These are phyloP conservation scores for Monosporascus sp. DNA, from an alignment of 2,329 filamentous ascomycete genomes.

Conservation along the genomic window DNA sequence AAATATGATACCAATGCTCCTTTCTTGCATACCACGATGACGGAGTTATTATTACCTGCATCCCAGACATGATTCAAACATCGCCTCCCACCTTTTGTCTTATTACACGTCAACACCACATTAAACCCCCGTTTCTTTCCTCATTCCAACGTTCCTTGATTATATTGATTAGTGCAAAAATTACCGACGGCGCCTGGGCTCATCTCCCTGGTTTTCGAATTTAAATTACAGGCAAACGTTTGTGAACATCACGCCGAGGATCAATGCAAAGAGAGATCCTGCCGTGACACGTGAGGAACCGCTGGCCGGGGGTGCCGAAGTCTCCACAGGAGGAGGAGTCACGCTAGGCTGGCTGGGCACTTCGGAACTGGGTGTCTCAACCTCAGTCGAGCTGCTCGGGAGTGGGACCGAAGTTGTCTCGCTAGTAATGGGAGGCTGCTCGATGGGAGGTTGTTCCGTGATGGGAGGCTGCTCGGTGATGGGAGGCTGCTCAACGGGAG, in stretches of 20 bases:
- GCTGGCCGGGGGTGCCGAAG: slow-evolving; percentile 22
- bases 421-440: neutral
- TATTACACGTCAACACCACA: neutral
- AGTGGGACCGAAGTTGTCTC: neutral
- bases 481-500: slow-evolving; percentile 3
- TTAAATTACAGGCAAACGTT: slow-evolving; percentile 29
- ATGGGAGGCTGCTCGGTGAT: neutral
- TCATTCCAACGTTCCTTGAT: neutral
- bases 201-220: neutral
- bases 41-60: no score
- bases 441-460: neutral
- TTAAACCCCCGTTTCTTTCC: neutral
- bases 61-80: no score
- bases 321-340: slow-evolving; percentile 14
- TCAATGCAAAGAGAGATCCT: slow-evolving; percentile 29
- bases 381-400: no score
- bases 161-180: neutral
- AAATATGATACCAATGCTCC: no score
- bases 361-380: neutral
- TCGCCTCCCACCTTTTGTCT: no score
- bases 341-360: slow-evolving; percentile 5
- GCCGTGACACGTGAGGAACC: slow-evolving; percentile 24
- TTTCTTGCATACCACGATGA: no score
- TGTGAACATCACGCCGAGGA: slow-evolving; percentile 27
- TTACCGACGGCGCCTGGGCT: neutral